phyloP scores from a whole-genome alignment of 306 rosid genomes.

The Rubus idaeus region DNA sequence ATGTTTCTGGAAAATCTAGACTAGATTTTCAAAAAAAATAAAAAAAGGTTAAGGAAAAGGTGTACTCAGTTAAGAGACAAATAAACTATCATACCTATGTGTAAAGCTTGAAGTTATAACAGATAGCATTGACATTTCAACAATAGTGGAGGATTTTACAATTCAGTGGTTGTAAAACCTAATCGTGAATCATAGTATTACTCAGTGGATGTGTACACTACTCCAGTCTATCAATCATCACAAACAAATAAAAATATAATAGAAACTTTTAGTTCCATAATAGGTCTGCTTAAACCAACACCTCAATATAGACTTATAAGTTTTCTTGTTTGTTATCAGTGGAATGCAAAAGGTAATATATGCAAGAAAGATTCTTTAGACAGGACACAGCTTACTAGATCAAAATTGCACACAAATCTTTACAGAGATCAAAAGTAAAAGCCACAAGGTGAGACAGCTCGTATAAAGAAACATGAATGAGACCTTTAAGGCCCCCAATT shows the following conservation, averaged over 20 bases:
- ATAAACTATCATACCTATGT: not conserved
- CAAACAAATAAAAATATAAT: not conserved
- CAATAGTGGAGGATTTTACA: not conserved
- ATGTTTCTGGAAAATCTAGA: conserved; percentile 80
- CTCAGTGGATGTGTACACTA: not conserved
- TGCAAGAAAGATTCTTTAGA: not conserved
- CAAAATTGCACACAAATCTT: not conserved
- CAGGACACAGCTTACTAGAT: not conserved
- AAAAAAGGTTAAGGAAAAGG: not conserved
- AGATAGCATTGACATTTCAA: not conserved
- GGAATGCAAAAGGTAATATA: not conserved
- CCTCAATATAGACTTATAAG: not conserved
- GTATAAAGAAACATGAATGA: not conserved
- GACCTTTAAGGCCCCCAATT: not conserved
- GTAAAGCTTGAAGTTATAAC: not conserved
- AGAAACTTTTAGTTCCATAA: not conserved
- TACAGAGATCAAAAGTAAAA: not conserved
- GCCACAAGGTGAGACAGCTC: not conserved
- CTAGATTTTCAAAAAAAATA: conserved; percentile 51
- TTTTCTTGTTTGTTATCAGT: not conserved
- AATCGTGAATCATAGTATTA: not conserved
- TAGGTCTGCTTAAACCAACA: not conserved
- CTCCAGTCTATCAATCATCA: not conserved
- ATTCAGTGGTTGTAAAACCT: not conserved
- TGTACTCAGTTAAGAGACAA: conserved; percentile 27